Percentiles rank a stretch among this genome's conserved stretches.
phyloP scores from a whole-genome alignment of 163 green algal genomes.

The Trebouxia gelatinosa region DNA sequence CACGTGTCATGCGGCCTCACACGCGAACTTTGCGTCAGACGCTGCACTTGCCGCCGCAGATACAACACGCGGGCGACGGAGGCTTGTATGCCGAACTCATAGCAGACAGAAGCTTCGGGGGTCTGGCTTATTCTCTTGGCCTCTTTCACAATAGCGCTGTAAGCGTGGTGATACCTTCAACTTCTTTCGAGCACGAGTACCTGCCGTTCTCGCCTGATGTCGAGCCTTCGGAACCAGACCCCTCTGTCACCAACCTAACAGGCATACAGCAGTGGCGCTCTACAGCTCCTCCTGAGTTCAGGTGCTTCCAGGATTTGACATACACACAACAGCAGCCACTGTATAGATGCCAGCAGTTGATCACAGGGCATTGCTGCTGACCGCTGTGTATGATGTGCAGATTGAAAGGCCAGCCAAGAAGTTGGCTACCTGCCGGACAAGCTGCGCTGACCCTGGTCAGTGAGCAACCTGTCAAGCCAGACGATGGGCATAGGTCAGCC shows the following conservation, averaged over 20 bases:
- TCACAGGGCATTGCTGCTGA: no score
- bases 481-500: constrained; percentile 7
- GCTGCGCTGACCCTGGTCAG: constrained; percentile 1
- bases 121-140: constrained; percentile 32
- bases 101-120: constrained; percentile 56
- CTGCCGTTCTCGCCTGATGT: not conserved
- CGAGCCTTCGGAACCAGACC: not conserved
- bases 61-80: constrained; percentile 56
- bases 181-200: not conserved
- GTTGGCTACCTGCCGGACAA: not conserved
- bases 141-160: constrained; percentile 3
- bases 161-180: not conserved
- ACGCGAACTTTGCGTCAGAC: no score
- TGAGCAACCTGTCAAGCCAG: constrained; percentile 2
- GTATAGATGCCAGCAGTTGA: no score
- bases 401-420: constrained; percentile 18
- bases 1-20: no score
- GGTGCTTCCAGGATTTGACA: no score
- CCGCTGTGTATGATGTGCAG: no score
- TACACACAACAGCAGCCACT: no score
- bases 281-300: no score
- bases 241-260: constrained; percentile 1
- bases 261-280: not conserved
- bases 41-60: constrained; percentile 39
- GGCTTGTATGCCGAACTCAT: constrained; percentile 62